phyloP scores from a whole-genome alignment of 2,329 filamentous ascomycete genomes.

The Fusarium secorum region DNA sequence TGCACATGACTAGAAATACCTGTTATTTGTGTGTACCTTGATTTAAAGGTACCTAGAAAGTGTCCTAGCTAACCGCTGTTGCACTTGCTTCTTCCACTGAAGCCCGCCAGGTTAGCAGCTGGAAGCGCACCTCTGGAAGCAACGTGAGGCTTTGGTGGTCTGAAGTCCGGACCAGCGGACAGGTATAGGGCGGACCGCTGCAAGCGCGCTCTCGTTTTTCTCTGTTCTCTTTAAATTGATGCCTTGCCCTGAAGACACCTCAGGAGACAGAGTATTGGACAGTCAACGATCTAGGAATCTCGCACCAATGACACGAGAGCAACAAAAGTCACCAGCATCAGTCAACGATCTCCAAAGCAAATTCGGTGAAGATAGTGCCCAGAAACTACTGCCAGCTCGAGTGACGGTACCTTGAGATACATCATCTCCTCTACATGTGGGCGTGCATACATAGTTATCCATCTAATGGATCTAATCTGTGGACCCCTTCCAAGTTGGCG shows the following conservation, averaged over 20 bases:
- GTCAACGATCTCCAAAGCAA: conserved; percentile 10
- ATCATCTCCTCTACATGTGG: not conserved
- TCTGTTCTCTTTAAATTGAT: not conserved
- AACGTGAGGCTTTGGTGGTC: conserved; percentile 26
- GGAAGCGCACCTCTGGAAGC: conserved; percentile 20
- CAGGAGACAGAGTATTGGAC: not conserved
- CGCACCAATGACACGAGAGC: not conserved
- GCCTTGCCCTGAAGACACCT: not conserved
- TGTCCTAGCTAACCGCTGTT: not conserved
- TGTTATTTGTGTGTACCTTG: not conserved
- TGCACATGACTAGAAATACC: conserved; percentile 9
- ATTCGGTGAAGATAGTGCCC: conserved; percentile 25
- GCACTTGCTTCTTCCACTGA: conserved; percentile 5
- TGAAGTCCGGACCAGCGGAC: conserved; percentile 40
- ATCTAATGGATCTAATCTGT: conserved; percentile 28
- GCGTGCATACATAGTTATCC: conserved; percentile 3
- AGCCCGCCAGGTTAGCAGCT: not conserved
- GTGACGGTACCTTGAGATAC: conserved; percentile 22
- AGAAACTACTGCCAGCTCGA: conserved; percentile 7
- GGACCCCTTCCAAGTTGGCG: conserved; percentile 19
- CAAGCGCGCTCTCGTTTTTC: conserved; percentile 24
- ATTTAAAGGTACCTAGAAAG: not conserved
- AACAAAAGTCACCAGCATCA: conserved; percentile 4
- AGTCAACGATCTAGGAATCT: not conserved
- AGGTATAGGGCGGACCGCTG: conserved; percentile 34